A percentile compares a stretch with the other conserved stretches of the same genome.
phyloP scores from a whole-genome alignment of 2,329 filamentous ascomycete species.

The Trichophyton equinum region DNA sequence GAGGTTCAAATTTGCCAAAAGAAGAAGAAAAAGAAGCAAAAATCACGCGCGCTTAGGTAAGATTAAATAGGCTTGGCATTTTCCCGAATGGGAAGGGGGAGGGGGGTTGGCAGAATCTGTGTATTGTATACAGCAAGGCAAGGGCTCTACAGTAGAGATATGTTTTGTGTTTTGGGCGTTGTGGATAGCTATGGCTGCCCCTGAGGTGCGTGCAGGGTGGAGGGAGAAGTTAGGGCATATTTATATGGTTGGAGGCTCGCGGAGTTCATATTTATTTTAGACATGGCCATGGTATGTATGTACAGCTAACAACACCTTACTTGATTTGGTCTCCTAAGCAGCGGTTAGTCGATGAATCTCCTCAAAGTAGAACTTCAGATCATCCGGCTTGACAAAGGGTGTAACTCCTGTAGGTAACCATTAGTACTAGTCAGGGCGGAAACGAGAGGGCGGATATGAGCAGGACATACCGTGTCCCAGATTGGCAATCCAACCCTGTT shows the following conservation, averaged over 20 bases:
- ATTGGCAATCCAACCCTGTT: conserved; percentile 93
- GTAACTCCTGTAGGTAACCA: conserved; percentile 57
- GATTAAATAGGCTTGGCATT: not conserved
- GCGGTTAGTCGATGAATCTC: conserved; percentile 59
- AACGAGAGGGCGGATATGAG: not conserved
- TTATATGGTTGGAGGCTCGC: not conserved
- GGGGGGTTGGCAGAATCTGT: not conserved
- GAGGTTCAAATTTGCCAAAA: not conserved
- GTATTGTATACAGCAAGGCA: not conserved
- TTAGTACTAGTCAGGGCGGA: not conserved
- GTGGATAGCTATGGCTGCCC: no score
- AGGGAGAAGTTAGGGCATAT: no score
- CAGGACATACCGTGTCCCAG: conserved; percentile 68
- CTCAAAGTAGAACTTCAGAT: conserved; percentile 85
- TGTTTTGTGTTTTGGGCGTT: no score
- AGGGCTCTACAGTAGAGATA: no score
- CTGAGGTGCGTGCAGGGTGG: no score
- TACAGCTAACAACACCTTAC: no score
- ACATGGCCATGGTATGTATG: no score
- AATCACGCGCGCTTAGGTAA: not conserved
- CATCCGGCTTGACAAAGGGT: conserved; percentile 83
- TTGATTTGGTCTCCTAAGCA: not conserved
- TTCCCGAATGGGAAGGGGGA: not conserved
- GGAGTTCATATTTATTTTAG: no score
- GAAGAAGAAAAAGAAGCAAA: not conserved